A percentile compares a stretch with the other conserved stretches of the same genome.
phyloP scores from a whole-genome alignment of 2,329 filamentous ascomycete genomes.

The Huntiella abstrusa region DNA sequence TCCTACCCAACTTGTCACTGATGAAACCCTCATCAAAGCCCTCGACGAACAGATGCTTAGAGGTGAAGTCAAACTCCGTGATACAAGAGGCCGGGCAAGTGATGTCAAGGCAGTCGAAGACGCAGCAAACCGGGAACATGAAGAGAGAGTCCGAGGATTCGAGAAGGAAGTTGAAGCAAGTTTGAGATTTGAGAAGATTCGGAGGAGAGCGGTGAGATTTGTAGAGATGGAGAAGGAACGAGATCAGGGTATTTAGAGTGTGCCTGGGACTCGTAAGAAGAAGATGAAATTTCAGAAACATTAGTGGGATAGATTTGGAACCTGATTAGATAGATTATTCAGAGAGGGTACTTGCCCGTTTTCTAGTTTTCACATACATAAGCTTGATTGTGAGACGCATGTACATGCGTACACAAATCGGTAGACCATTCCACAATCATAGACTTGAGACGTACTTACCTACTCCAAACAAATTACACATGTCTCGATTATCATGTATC shows the following conservation, averaged over 20 bases:
- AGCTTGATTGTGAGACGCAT: too few species aligned
- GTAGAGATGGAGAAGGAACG: slow-evolving; percentile 15
- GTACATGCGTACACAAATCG: too few species aligned
- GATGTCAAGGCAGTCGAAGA: slow-evolving; percentile 10
- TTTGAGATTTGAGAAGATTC: slow-evolving; percentile 28
- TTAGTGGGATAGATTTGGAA: too few species aligned
- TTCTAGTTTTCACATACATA: too few species aligned
- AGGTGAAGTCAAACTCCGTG: slow-evolving; percentile 24
- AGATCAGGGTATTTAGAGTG: slow-evolving; percentile 6
- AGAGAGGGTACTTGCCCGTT: too few species aligned
- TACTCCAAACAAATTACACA: too few species aligned
- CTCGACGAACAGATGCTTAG: slow-evolving; percentile 30
- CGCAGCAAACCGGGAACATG: slow-evolving; percentile 27
- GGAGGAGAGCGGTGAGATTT: slow-evolving; percentile 26
- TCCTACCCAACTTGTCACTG: slow-evolving; percentile 12
- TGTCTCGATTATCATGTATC: neutral
- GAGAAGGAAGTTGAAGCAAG: slow-evolving; percentile 31
- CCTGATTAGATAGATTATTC: too few species aligned
- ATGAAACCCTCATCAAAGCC: slow-evolving; percentile 22
- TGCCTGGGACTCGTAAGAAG: neutral
- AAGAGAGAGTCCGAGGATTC: slow-evolving; percentile 23
- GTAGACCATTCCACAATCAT: too few species aligned
- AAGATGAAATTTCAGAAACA: too few species aligned
- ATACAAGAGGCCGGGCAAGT: slow-evolving; percentile 23
- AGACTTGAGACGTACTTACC: too few species aligned